Percentiles rank a stretch among this genome's conserved stretches.
Conservation (phyloP, 75 land plant genomes). For the Selaginella tamariscina region DNA sequence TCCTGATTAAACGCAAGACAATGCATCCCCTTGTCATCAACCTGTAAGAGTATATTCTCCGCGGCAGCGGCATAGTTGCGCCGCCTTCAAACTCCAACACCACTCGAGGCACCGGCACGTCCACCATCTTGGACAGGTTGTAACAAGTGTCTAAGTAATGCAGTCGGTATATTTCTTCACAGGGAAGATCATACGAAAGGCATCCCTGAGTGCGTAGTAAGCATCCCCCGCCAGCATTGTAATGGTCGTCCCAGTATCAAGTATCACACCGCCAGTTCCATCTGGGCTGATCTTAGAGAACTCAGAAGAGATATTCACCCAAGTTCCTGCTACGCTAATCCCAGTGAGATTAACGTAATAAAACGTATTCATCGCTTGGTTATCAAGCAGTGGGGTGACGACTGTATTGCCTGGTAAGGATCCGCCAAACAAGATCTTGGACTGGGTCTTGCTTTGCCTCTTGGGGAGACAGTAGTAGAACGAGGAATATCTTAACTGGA, state of each 20-base stretch:
- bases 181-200: no score
- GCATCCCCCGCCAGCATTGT: slow-evolving; percentile 38
- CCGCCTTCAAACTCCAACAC: no score
- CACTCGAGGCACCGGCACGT: no score
- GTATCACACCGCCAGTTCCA: slow-evolving; percentile 47
- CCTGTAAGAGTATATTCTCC: no score
- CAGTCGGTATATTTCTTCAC: no score
- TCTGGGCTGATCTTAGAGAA: slow-evolving; percentile 20
- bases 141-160: no score
- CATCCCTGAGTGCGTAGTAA: slow-evolving; percentile 44
- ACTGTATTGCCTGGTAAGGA: slow-evolving; percentile 25
- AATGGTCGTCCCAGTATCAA: slow-evolving; percentile 70
- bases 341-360: slow-evolving; percentile 39
- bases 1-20: no score
- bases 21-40: no score
- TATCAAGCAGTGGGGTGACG: slow-evolving; percentile 29
- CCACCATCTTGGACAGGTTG: no score
- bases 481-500: slow-evolving; percentile 43
- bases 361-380: slow-evolving; percentile 39
- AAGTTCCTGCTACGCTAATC: slow-evolving; percentile 34
- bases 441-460: slow-evolving; percentile 24
- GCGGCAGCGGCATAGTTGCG: no score
- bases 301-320: slow-evolving; percentile 14
- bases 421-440: slow-evolving; percentile 29
- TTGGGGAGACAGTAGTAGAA: slow-evolving; percentile 61